Evolutionary conservation across 1,284 basidiomycete species (phyloP), one percentile per base, ranked within the genome.

Genomic region (Rhodotorula sp.): DNA sequence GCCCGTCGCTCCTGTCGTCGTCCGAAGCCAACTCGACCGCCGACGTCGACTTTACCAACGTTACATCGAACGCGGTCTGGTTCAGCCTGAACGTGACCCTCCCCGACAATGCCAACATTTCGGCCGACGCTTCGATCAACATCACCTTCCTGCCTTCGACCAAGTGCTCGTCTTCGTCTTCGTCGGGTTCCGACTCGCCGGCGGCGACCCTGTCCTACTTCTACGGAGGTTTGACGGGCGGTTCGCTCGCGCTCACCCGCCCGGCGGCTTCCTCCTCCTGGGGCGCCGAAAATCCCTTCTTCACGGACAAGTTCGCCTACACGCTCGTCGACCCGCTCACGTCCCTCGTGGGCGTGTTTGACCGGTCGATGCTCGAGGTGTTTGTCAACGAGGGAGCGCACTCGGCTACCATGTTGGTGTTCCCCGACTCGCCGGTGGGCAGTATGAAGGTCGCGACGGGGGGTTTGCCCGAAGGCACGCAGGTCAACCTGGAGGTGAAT

Each of bases 301-400:
- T 66, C 65, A 56, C 39, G 16, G 51, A 60, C 21, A 60, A 61
- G 51, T 54, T 66, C 29, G 29, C 29, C 14, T 34, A 47, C 18
- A 51, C 65, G 10, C 5, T 18, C 39, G 58, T 51, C 23, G 39
- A n/a, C n/a, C 34, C n/a, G n/a, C 49, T 43, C 6, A 16, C 29
- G 39, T 16, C 18, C 39, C n/a, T 66, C 48, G 58, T 54, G 7
- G 65, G 65, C 59, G 58, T 66, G 18, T 58, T 54, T 16, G 65
- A 66, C 39, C 65, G 58, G 49, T 54, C 58, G 21, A n/a, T 66
- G 20, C 49, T 66, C 43, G 65, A 66, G 65, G 39, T 66, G 6
- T 66, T 66, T 26, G 18, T 66, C 58, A 51, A 66, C 48, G 51
- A 31, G 18, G 65, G 65, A 14, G 43, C 49, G n/a, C 60, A 51